phyloP scores from a whole-genome alignment of 208 protist species.

The Leishmania aethiopica region DNA sequence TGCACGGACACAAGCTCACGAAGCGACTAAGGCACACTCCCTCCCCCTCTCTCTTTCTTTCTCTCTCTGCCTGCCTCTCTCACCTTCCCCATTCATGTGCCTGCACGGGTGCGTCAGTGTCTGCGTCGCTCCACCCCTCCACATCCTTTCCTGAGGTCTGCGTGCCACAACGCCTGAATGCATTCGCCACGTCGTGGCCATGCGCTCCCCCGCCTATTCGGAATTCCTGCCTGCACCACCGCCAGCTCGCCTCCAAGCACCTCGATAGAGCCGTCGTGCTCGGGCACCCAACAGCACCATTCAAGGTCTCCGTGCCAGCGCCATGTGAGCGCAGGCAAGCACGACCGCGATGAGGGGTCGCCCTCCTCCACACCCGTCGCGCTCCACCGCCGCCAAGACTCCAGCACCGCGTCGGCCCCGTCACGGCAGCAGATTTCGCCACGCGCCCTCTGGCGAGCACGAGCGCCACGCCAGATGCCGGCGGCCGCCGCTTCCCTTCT shows the following conservation, averaged over 20 bases:
- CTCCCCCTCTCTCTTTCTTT: neutral
- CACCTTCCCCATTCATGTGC: neutral
- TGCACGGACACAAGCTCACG: neutral
- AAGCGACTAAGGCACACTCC: neutral
- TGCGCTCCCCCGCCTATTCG: conserved; percentile 2
- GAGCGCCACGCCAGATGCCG: conserved; percentile 4
- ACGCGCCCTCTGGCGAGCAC: conserved; percentile 10
- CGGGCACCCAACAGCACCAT: neutral
- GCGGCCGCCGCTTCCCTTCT: conserved; percentile 13
- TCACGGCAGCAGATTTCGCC: neutral
- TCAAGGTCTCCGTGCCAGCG: neutral
- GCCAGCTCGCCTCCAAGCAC: neutral
- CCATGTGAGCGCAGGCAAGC: neutral
- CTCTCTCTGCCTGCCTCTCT: neutral
- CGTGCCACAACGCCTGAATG: neutral
- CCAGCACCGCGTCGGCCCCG: neutral
- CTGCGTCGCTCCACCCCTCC: neutral
- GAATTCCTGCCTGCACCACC: neutral
- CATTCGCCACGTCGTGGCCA: conserved; percentile 22
- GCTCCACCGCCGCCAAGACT: neutral
- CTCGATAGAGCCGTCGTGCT: neutral
- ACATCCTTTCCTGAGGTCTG: neutral
- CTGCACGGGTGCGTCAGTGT: neutral
- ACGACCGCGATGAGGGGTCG: neutral
- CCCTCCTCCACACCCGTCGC: neutral